These are phyloP conservation scores for Arachis monticola DNA, from an alignment of 331 rosid genomes.

Conservation along the genomic window DNA sequence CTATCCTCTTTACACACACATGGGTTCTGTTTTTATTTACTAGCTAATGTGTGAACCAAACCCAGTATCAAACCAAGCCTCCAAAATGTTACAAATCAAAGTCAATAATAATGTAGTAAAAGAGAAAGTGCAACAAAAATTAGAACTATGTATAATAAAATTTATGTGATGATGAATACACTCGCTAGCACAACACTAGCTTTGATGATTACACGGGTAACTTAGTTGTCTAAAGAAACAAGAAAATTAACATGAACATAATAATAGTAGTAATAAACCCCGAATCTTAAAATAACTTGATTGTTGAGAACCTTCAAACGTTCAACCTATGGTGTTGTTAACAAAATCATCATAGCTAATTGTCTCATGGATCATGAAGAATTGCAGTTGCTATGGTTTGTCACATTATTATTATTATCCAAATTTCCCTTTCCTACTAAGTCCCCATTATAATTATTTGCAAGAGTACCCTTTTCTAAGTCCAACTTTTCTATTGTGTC, in stretches of 20 bases:
- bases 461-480: conserved; percentile 20
- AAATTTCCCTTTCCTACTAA: conserved; percentile 31
- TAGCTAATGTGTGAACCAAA: too few species aligned
- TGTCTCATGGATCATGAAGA: conserved; percentile 33
- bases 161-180: conserved; percentile 33
- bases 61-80: too few species aligned
- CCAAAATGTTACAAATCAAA: too few species aligned
- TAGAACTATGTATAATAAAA: neutral
- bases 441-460: conserved; percentile 14
- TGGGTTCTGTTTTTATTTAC: too few species aligned
- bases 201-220: neutral
- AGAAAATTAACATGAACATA: neutral
- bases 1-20: too few species aligned
- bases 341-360: neutral
- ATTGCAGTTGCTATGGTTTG: conserved; percentile 33
- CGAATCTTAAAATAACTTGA: conserved; percentile 21
- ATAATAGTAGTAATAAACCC: neutral
- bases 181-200: neutral
- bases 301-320: conserved; percentile 24
- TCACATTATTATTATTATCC: conserved; percentile 32
- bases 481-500: conserved; percentile 6
- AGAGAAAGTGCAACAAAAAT: neutral
- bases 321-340: conserved; percentile 18
- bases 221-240: neutral
- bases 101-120: neutral